Conservation (phyloP, 2,329 filamentous ascomycete species). For the Tolypocladium pustulatum region DNA sequence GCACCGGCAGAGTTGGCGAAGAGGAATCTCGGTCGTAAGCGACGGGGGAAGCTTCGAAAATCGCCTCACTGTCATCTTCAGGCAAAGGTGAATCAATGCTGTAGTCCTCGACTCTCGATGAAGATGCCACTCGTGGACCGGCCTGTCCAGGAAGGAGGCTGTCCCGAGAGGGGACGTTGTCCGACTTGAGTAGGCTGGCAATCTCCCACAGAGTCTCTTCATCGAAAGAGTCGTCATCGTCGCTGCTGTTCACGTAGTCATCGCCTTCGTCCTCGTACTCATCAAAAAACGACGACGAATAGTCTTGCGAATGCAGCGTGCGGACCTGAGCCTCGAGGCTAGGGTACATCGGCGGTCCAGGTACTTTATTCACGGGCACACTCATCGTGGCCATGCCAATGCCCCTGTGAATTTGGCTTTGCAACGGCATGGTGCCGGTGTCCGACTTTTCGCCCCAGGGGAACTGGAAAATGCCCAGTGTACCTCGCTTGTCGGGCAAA, state of each 20-base stretch:
- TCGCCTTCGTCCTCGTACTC: conserved; percentile 41
- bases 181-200: conserved; percentile 44
- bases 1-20: background rate
- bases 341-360: conserved; percentile 2
- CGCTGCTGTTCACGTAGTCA: conserved; percentile 18
- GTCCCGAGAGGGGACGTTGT: conserved; percentile 38
- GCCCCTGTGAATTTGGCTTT: conserved; percentile 8
- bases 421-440: conserved; percentile 30
- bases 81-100: background rate
- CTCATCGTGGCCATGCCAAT: conserved; percentile 23
- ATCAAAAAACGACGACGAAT: conserved; percentile 47
- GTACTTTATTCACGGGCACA: conserved; percentile 42
- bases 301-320: conserved; percentile 17
- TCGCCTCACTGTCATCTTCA: background rate
- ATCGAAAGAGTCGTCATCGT: conserved; percentile 38
- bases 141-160: conserved; percentile 34
- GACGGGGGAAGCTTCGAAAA: background rate
- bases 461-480: conserved; percentile 55
- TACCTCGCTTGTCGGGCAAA: conserved; percentile 45
- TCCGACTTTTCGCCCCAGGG: conserved; percentile 56
- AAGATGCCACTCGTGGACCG: background rate
- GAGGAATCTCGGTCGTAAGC: background rate
- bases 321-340: conserved; percentile 2
- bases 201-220: conserved; percentile 56
- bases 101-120: background rate